Base-by-base conservation (phyloP, 805 yeast genomes). In the Saccharomycopsis javanensis region DNA sequence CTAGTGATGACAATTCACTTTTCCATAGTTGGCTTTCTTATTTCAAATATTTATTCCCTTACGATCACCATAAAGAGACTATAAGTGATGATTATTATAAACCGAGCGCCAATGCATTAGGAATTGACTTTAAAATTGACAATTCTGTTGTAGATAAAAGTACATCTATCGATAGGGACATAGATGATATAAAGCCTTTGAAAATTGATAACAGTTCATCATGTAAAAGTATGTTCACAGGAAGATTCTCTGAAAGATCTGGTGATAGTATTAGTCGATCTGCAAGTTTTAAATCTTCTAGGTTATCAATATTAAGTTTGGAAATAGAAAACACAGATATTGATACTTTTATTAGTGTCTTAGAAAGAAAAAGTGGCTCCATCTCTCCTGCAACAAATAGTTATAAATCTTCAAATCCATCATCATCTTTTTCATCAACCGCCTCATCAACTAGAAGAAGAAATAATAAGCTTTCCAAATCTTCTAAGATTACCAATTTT, bases 51-150 rank as follows among this genome's bases (percentile, higher is more conserved):
- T 54, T 60, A 42, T 60, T 58, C 45, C 54, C 52, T 15, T 56
- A 20, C 79, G 95, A 50, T 86, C 75, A 63, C 79, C 86, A 0
- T 92, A 82, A 61, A 88, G 75, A 63, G 79, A 86, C 0, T 94
- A 82, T 61, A 87, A 85, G 61, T 82, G 72, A 27, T 90, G 81
- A 76, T 88, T 90, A 3, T 96, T 18, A 48, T 4, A 23, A 50
- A 2, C 50, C 45, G n/a, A 45, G 34, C 20, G 31, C n/a, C 3
- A 30, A 35, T 28, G 62, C 60, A 7, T 54, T 59, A 25, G 62
- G 62, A 18, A 57, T 59, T 25, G 54, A 52, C 30, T 59, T 59
- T 25, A 48, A 13, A 16, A 15, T 34, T 27, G 13, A 5, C 31
- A n/a, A 27, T 11, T 7, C 23, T 31, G 35, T 15, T 5, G 35